These are phyloP conservation scores for Arthrobotrys pseudoclavata DNA, from an alignment of 2,329 filamentous ascomycete genomes.

Conservation along the genomic window DNA sequence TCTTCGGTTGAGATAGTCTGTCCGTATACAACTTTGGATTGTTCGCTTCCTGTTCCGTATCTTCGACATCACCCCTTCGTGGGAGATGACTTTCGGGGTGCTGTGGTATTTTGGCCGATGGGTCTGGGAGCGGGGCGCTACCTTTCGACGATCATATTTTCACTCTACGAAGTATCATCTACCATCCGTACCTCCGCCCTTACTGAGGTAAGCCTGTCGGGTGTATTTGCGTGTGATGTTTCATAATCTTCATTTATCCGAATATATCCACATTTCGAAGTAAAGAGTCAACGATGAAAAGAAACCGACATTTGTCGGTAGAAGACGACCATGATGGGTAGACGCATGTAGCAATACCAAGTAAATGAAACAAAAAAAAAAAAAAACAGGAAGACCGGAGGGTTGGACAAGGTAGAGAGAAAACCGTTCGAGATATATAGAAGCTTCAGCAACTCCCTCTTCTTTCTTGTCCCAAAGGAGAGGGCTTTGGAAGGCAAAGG, in stretches of 20 bases:
- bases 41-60: too few relatives aligned
- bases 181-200: too few relatives aligned
- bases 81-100: too few relatives aligned
- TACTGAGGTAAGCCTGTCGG: too few relatives aligned
- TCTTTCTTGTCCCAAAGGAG: constrained; percentile 11
- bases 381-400: not conserved
- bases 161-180: too few relatives aligned
- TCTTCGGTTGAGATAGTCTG: too few relatives aligned
- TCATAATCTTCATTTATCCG: constrained; percentile 39
- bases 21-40: too few relatives aligned
- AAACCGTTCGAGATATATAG: not conserved
- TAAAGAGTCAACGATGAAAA: constrained; percentile 18
- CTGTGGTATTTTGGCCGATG: too few relatives aligned
- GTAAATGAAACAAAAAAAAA: not conserved
- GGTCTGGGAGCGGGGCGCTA: too few relatives aligned
- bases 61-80: too few relatives aligned
- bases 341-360: constrained; percentile 37
- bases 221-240: constrained; percentile 6
- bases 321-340: constrained; percentile 41
- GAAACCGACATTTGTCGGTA: not conserved
- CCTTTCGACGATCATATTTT: too few relatives aligned
- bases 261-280: constrained; percentile 52
- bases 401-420: constrained; percentile 11
- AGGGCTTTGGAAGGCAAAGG: not conserved
- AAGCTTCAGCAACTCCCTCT: not conserved